Base-by-base conservation (phyloP, 768 basidiomycete species). In the Ramaria sp. region DNA sequence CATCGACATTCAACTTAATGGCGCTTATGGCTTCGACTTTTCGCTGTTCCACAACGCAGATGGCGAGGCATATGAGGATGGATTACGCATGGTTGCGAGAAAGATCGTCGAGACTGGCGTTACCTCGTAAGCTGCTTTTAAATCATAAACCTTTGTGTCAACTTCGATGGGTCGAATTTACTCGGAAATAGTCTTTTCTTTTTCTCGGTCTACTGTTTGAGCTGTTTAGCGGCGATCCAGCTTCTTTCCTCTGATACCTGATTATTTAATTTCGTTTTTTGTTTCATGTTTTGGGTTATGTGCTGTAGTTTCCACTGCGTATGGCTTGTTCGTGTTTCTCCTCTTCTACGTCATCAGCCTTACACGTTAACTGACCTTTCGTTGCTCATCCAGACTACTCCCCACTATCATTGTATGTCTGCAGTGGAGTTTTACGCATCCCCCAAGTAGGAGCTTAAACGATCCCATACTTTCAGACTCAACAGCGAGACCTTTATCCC, bases 1-100 rank as follows among this genome's bases (percentile, higher is more conserved):
- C 62, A 76, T 94, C 48, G 92, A 94, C 68, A 79, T 85, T 16
- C 92, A 95, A 62, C 83, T 95, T 58, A 94, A 95, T 59, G 92
- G 92, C 34, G 91, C 82, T 4, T 92, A 88, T 64, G 82, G 83
- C 28, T 87, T 90, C 63, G 88, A 91, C 66, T 91, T 92, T 62
- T 90, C 88, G 12, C 78, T 90, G 16, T 88, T 84, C 60, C 81
- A 86, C 34, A 79, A 77, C 25, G 75, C 83, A 62, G 84, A 87
- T 50, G 73, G 80, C 36, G 20, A 48, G 16, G 44, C 53, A 25
- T 94, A 94, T 67, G 70, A 73, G 24, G 61, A 75, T 22, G 88
- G 88, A 18, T 70, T 94, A 66, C 76, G 78, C 62, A 70, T 71
- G 57, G 79, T 92, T 32, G 83, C 88, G 6, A 79, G 80, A 67